Base-by-base conservation (phyloP, 1,284 basidiomycete species). In the Melampsora larici-populina region DNA sequence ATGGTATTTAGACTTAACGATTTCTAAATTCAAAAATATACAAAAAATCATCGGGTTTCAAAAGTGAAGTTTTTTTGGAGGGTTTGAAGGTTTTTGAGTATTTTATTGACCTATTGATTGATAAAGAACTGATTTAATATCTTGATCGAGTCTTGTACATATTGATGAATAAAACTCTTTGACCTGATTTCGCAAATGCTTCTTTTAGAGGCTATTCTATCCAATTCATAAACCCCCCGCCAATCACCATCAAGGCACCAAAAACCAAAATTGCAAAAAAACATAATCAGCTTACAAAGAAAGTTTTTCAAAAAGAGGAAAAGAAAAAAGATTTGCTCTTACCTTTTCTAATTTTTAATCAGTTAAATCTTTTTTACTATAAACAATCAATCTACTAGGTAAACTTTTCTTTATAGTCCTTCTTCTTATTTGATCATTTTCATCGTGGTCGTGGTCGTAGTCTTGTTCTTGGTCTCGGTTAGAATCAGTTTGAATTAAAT, bases 351-450 rank as follows among this genome's bases (percentile, higher is more conserved):
- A 92, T 87, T 90, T 89, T 79, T 88, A 86, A 66, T 94, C 90
- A 6, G 97, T 92, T 63, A 98, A 86, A 85, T 99, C 97, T 58
- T 91, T 88, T 86, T 98, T 98, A 81, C 93, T 96, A 81, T 98
- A 89, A 6, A 98, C 92, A 60, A 99, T 89, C 55, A 99, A 87
- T 71, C 92, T 91, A 0, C 36, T 24, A 17, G 72, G 72, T 1
- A 46, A 33, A 31, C 2, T 1, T 51, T 24, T 65, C 55, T 29
- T 13, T 65, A 36, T 36, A 3, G 9, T 36, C 9, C 36, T 36
- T n/a, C n/a, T n/a, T n/a, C n/a, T n/a, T n/a, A n/a, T n/a, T n/a
- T n/a, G n/a, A n/a, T n/a, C n/a, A n/a, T n/a, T n/a, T n/a, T n/a
- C n/a, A n/a, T n/a, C n/a, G n/a, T n/a, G n/a, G n/a, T n/a, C n/a